Conservation (phyloP, 441 rosid genomes). For the Euphorbia celastroides region DNA sequence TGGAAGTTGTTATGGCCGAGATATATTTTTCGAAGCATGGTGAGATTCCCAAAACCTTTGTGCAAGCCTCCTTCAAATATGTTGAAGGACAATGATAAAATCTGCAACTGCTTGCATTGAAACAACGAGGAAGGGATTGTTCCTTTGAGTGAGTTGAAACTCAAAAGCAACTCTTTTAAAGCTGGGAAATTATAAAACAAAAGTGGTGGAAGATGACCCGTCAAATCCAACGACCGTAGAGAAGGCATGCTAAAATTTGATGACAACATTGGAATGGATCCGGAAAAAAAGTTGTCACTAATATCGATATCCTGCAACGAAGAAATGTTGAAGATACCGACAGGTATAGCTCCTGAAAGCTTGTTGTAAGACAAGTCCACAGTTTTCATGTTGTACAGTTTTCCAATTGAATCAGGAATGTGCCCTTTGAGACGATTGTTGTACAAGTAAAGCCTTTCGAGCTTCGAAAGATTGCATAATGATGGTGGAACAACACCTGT, state of each 20-base stretch:
- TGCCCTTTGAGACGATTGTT: not conserved
- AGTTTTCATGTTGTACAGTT: not conserved
- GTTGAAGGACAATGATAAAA: too few species aligned
- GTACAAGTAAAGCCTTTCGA: not conserved
- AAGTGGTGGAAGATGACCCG: too few species aligned
- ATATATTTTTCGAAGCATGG: conserved; percentile 19
- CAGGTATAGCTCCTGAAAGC: conserved; percentile 11
- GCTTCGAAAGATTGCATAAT: not conserved
- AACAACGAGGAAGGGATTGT: too few species aligned
- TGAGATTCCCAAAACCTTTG: too few species aligned
- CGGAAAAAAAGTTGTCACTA: not conserved
- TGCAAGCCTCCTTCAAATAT: too few species aligned
- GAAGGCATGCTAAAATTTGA: conserved; percentile 6
- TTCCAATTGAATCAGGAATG: not conserved
- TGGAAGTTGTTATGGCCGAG: too few species aligned
- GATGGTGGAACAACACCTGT: not conserved
- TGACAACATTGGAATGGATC: not conserved
- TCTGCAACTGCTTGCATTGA: too few species aligned
- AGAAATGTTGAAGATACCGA: conserved; percentile 7
- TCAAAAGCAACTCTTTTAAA: too few species aligned
- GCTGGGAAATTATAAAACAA: too few species aligned
- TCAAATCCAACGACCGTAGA: not conserved
- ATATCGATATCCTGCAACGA: not conserved
- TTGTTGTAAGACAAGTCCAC: not conserved
- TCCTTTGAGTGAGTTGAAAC: too few species aligned